phyloP scores from a whole-genome alignment of 768 basidiomycete species.

The Trichaptum fuscoviolaceum region DNA sequence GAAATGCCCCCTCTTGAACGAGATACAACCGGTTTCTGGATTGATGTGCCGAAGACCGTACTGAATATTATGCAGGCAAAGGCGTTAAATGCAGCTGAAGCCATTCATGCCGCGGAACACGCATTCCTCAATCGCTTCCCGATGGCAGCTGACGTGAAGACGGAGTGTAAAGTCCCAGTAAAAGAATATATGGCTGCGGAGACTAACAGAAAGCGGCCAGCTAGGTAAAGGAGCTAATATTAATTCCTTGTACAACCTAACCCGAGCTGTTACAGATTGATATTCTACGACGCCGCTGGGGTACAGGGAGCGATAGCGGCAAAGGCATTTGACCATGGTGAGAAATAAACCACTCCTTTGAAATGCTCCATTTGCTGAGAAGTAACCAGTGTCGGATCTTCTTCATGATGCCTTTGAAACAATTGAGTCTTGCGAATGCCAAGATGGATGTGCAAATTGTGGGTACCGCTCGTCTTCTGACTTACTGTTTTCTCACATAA shows the following conservation, averaged over 20 bases:
- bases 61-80: constrained; percentile 50
- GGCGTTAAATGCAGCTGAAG: constrained; percentile 63
- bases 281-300: constrained; percentile 74
- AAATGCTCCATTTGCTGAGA: not conserved
- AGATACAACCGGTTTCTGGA: constrained; percentile 71
- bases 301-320: constrained; percentile 67
- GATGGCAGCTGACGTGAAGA: constrained; percentile 61
- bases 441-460: constrained; percentile 70
- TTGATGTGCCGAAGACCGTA: constrained; percentile 58
- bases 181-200: constrained; percentile 59
- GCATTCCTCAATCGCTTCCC: constrained; percentile 76
- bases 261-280: constrained; percentile 41
- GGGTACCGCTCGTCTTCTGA: constrained; percentile 13
- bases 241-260: not conserved
- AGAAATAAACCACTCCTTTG: not conserved
- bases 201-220: constrained; percentile 61
- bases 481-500: not conserved
- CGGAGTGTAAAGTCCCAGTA: constrained; percentile 78
- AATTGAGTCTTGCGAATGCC: constrained; percentile 60
- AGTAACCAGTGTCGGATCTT: constrained; percentile 43
- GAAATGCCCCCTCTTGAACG: constrained; percentile 75
- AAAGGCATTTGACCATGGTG: constrained; percentile 81
- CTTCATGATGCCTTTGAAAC: constrained; percentile 51
- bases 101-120: constrained; percentile 83
- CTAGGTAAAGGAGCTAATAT: constrained; percentile 37